Evolutionary conservation across 768 basidiomycete genomes (phyloP).

Genomic region (Thelephora aurantiotincta): DNA sequence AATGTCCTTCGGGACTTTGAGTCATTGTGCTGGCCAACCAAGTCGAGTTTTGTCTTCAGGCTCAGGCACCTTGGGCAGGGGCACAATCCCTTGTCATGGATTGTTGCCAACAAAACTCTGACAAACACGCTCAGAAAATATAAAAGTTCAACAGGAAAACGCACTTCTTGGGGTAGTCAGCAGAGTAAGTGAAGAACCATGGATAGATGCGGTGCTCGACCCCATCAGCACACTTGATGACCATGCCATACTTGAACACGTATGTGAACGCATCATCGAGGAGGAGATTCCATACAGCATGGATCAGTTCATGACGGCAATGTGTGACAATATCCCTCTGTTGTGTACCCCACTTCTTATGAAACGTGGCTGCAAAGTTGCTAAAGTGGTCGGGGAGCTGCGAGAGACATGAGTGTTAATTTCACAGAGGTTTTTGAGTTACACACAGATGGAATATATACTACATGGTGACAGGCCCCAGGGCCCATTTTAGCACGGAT

Average conservation of each 20-base stretch:
- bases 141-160: not conserved
- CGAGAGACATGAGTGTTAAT: too few relatives aligned
- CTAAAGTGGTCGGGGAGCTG: too few relatives aligned
- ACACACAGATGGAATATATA: conserved; percentile 12
- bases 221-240: conserved; percentile 16
- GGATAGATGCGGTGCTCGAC: conserved; percentile 13
- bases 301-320: conserved; percentile 19
- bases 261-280: conserved; percentile 12
- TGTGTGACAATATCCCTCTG: conserved; percentile 17
- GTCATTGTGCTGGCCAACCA: conserved; percentile 15
- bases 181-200: conserved; percentile 17
- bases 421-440: not conserved
- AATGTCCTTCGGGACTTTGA: conserved; percentile 5
- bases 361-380: too few relatives aligned
- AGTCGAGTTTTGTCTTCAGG: conserved; percentile 11
- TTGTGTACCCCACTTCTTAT: too few relatives aligned
- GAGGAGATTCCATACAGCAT: conserved; percentile 14
- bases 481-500: conserved; percentile 3
- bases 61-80: conserved; percentile 25
- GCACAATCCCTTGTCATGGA: conserved; percentile 23
- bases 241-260: conserved; percentile 15
- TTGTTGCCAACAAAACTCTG: conserved; percentile 23
- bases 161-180: conserved; percentile 24
- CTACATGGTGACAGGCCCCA: conserved; percentile 6
- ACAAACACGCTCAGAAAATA: not conserved